These are phyloP conservation scores for Biscutella laevigata DNA, from an alignment of 441 rosid species.

Conservation along the genomic window DNA sequence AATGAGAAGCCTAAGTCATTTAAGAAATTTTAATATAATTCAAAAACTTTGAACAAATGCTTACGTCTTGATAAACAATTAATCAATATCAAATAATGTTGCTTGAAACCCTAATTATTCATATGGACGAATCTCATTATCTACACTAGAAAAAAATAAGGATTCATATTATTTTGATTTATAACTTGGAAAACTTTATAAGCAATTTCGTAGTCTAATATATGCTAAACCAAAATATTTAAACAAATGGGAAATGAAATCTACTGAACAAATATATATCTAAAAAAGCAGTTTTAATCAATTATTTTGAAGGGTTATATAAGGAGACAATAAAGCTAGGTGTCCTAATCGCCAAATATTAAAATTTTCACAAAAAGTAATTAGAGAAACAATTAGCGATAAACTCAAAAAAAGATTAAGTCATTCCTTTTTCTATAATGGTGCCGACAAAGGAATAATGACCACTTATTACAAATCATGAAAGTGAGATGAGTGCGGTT, in stretches of 20 bases:
- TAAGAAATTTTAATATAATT: no score
- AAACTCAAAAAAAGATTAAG: conserved; percentile 16
- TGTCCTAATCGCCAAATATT: conserved; percentile 13
- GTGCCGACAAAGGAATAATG: conserved; percentile 28
- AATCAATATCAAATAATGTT: no score
- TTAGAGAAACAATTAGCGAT: conserved; percentile 15
- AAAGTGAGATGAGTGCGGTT: conserved; percentile 22
- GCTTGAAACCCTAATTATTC: no score
- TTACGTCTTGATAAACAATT: no score
- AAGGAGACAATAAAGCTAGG: conserved; percentile 7
- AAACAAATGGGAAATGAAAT: no score
- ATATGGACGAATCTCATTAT: no score
- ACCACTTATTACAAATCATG: conserved; percentile 24
- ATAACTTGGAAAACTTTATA: not conserved
- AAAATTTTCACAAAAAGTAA: conserved; percentile 16
- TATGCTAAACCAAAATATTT: not conserved
- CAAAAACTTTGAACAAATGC: no score
- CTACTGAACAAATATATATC: no score
- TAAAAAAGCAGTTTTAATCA: not conserved
- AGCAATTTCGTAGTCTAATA: not conserved
- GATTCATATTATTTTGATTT: not conserved
- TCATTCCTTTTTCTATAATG: conserved; percentile 10
- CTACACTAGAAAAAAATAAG: not conserved
- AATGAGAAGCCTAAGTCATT: no score
- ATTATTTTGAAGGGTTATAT: not conserved